Evolutionary conservation across 345 rosid species (phyloP), one percentile per base, ranked within the genome.

Genomic region (Aquilaria malaccensis): DNA sequence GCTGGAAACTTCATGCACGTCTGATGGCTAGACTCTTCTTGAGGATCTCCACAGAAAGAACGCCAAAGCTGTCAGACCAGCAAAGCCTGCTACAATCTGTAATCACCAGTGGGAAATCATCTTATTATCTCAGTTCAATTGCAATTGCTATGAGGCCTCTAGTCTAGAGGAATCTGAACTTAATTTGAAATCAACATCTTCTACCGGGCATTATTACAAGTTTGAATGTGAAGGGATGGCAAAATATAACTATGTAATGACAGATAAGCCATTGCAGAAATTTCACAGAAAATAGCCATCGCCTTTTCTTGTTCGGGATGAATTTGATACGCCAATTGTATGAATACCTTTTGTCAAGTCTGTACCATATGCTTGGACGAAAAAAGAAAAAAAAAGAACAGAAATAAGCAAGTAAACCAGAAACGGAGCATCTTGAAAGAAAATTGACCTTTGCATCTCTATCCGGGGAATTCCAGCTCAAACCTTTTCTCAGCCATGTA

Each of bases 391-490:
- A 13, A 11, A 33, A 62, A 22, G 55, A 10, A 48, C 15, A 22
- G 30, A 58, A 50, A 51, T 50, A 50, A 22, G 14, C 33, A 64
- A 58, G 59, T 9, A 30, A 55, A 14, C 43, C 7, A 4, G 43
- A 37, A 37, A 5, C 5, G 43, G 43, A 37, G 43, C 43, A 37
- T 37, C 43, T 4, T 37, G 43, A 37, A 12, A 59, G 33, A 55
- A 33, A 58, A 56, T 84, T 72, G 71, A 92, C 98, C 95, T 88
- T 88, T 11, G 80, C 69, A 55, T 92, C 85, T 61, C 72, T 76
- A 30, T 61, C 55, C 32, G 50, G 67, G 57, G 32, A 48, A 56
- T 49, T 52, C 64, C 6, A 70, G 49, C 6, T 64, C 56, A 84
- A 75, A 59, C 80, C 31, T 53, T 87, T 80, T 52, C 71, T 81